Percentiles rank a stretch among this genome's conserved stretches.
Conservation (phyloP, 257 asterid species). For the Eustoma russellianum region DNA sequence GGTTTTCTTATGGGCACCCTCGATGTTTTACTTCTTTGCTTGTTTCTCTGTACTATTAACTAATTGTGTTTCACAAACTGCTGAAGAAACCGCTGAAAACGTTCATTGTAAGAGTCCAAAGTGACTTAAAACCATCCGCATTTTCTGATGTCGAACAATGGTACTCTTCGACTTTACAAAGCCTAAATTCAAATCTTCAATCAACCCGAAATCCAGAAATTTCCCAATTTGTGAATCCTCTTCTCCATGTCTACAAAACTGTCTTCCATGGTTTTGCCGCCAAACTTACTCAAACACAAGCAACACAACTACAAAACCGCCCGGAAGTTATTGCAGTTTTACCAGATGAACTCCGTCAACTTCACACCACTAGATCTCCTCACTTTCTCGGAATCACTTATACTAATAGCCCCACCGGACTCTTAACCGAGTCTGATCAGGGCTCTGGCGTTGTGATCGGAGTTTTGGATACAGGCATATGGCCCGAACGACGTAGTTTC, state of each 20-base stretch:
- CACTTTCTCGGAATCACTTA: slow-evolving; percentile 46
- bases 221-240: neutral
- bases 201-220: slow-evolving; percentile 5
- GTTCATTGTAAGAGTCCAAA: slow-evolving; percentile 57
- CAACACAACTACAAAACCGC: slow-evolving; percentile 27
- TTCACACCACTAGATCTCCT: slow-evolving; percentile 70
- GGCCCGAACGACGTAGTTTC: slow-evolving; percentile 67
- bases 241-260: slow-evolving; percentile 56
- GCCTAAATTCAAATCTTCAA: slow-evolving; percentile 23
- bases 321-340: slow-evolving; percentile 44
- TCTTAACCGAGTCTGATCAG: slow-evolving; percentile 49
- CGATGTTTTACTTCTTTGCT: slow-evolving; percentile 3
- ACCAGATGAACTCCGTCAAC: slow-evolving; percentile 60
- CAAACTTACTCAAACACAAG: slow-evolving; percentile 41
- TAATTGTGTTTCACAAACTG: slow-evolving; percentile 5
- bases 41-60: slow-evolving; percentile 9
- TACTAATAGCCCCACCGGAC: slow-evolving; percentile 20
- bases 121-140: slow-evolving; percentile 52
- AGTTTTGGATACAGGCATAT: slow-evolving; percentile 67
- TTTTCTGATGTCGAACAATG: slow-evolving; percentile 48
- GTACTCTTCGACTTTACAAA: slow-evolving; percentile 62
- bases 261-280: slow-evolving; percentile 81
- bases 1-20: slow-evolving; percentile 5
- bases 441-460: slow-evolving; percentile 71
- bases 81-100: slow-evolving; percentile 18